These are phyloP conservation scores for Daldinia sp. DNA, from an alignment of 2,329 filamentous ascomycete species.

Conservation along the genomic window DNA sequence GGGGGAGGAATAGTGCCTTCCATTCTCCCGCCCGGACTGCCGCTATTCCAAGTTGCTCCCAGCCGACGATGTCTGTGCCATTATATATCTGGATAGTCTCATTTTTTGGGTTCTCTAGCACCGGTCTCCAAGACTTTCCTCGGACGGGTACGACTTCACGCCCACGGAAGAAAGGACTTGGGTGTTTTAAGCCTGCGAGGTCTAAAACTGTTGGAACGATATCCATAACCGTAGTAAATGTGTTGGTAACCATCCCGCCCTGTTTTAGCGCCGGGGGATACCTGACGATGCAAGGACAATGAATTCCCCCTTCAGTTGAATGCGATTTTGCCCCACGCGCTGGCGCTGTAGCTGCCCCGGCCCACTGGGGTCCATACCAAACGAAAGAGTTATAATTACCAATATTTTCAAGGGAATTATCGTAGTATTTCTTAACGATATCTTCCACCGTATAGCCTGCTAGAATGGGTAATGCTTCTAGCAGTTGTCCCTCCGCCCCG, in stretches of 20 bases:
- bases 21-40: constrained; percentile 32
- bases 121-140: constrained; percentile 34
- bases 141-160: constrained; percentile 31
- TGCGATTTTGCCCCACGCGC: constrained; percentile 47
- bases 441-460: constrained; percentile 32
- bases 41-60: constrained; percentile 35
- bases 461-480: constrained; percentile 36
- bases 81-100: constrained; percentile 29
- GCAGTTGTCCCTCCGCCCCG: constrained; percentile 44
- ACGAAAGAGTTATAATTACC: constrained; percentile 62
- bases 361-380: constrained; percentile 67
- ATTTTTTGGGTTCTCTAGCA: constrained; percentile 29
- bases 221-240: constrained; percentile 63
- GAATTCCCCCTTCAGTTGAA: constrained; percentile 59
- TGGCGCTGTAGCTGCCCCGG: constrained; percentile 47
- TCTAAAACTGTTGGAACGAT: constrained; percentile 59
- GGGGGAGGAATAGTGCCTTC: constrained; percentile 34
- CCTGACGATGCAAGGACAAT: constrained; percentile 53
- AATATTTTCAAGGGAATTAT: constrained; percentile 64
- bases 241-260: constrained; percentile 51
- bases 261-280: constrained; percentile 29
- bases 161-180: constrained; percentile 35
- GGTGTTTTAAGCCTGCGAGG: constrained; percentile 54
- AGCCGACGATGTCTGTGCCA: constrained; percentile 26
- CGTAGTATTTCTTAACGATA: constrained; percentile 60